phyloP scores from a whole-genome alignment of 805 yeast genomes.

The Hanseniaspora guilliermondii region DNA sequence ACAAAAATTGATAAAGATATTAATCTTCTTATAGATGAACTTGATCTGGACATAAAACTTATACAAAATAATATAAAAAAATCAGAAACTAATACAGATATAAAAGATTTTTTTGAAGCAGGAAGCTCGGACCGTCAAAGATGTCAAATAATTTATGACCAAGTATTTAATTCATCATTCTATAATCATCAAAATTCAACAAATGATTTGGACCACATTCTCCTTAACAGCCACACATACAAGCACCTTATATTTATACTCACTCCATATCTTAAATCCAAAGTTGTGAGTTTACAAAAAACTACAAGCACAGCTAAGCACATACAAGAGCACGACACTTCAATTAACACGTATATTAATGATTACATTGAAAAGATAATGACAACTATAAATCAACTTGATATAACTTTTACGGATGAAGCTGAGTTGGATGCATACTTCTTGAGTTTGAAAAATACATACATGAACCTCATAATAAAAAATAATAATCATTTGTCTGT shows the following conservation, averaged over 20 bases:
- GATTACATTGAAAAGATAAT: not conserved
- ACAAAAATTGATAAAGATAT: not conserved
- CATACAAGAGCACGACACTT: not conserved
- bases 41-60: not conserved
- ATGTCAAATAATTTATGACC: slow-evolving; percentile 6
- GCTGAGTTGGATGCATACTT: not conserved
- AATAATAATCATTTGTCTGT: not conserved
- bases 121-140: not conserved
- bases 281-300: not conserved
- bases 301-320: no score
- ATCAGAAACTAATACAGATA: not conserved
- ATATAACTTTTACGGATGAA: not conserved
- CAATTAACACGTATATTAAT: not conserved
- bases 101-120: not conserved
- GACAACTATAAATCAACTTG: not conserved
- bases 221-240: not conserved
- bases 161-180: not conserved
- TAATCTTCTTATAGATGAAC: not conserved
- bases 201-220: not conserved
- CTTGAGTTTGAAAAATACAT: not conserved
- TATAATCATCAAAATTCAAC: not conserved
- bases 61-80: not conserved
- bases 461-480: not conserved
- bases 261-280: not conserved
- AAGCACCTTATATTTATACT: not conserved